phyloP scores from a whole-genome alignment of 1,139 yeast genomes.

The Scheffersomyces lignicola region DNA sequence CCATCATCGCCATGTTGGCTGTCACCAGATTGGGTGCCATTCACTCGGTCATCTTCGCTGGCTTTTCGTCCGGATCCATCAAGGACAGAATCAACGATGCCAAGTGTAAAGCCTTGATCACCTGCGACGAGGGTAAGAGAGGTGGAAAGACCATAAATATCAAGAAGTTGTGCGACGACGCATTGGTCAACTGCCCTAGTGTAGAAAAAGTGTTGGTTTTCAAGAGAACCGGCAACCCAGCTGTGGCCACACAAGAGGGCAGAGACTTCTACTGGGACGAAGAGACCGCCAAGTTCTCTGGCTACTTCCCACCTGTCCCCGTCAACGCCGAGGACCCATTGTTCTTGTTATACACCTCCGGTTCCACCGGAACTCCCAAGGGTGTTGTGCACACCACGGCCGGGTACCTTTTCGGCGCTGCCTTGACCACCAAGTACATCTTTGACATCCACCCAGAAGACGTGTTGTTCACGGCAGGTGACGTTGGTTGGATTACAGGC shows the following conservation, averaged over 20 bases:
- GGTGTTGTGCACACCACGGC: conserved; percentile 96
- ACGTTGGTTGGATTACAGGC: conserved; percentile 99
- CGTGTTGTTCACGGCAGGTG: conserved; percentile 94
- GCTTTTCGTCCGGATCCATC: conserved; percentile 92
- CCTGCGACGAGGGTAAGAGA: conserved; percentile 95
- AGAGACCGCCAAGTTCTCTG: conserved; percentile 75
- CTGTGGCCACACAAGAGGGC: conserved; percentile 68
- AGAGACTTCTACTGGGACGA: conserved; percentile 96
- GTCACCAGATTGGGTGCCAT: conserved; percentile 94
- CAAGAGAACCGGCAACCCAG: conserved; percentile 77
- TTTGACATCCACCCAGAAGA: conserved; percentile 91
- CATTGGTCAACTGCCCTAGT: conserved; percentile 72
- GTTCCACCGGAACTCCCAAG: conserved; percentile 97
- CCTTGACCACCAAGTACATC: conserved; percentile 88
- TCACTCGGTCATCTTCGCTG: conserved; percentile 96
- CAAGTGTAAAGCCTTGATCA: conserved; percentile 81
- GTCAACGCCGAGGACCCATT: conserved; percentile 92
- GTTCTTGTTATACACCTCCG: conserved; percentile 91
- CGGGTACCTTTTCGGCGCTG: conserved; percentile 93
- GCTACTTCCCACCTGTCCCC: conserved; percentile 84
- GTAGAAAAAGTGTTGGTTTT: conserved; percentile 83
- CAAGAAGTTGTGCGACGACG: conserved; percentile 94
- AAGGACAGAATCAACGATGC: conserved; percentile 91
- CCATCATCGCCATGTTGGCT: conserved; percentile 91
- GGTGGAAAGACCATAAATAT: conserved; percentile 92